Conservation (phyloP, 2,329 filamentous ascomycete species). For the Lachnellula suecica region DNA sequence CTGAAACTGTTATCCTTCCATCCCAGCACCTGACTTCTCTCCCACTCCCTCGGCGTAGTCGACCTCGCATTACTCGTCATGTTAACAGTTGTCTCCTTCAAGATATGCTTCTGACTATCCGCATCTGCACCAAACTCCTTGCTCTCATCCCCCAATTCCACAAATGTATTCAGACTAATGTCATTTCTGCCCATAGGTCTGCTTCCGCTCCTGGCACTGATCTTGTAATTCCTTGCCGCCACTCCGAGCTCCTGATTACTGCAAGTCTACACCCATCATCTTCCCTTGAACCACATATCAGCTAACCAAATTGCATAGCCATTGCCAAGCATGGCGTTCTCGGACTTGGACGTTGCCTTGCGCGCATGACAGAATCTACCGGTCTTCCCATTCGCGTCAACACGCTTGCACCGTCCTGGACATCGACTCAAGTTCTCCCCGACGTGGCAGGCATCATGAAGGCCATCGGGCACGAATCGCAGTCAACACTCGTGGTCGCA, state of each 20-base stretch:
- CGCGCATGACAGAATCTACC: constrained; percentile 36
- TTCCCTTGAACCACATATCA: neutral
- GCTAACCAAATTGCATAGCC: constrained; percentile 31
- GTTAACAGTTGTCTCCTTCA: constrained; percentile 36
- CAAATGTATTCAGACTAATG: constrained; percentile 23
- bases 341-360: constrained; percentile 50
- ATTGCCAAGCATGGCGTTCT: constrained; percentile 55
- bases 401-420: constrained; percentile 55
- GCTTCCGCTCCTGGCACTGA: constrained; percentile 51
- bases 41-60: constrained; percentile 21
- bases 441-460: constrained; percentile 36
- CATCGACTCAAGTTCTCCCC: constrained; percentile 47
- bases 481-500: constrained; percentile 48
- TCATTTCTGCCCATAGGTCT: constrained; percentile 37
- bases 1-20: constrained; percentile 24
- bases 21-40: constrained; percentile 22
- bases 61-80: constrained; percentile 21
- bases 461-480: constrained; percentile 40
- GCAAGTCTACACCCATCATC: constrained; percentile 28
- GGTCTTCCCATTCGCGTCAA: constrained; percentile 53
- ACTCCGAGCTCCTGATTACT: constrained; percentile 51
- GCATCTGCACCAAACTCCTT: constrained; percentile 26
- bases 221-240: constrained; percentile 51
- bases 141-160: constrained; percentile 19
- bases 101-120: constrained; percentile 39